phyloP scores from a whole-genome alignment of 228 moss, liverwort and hornwort genomes.

The Sphagnum magellanicum region DNA sequence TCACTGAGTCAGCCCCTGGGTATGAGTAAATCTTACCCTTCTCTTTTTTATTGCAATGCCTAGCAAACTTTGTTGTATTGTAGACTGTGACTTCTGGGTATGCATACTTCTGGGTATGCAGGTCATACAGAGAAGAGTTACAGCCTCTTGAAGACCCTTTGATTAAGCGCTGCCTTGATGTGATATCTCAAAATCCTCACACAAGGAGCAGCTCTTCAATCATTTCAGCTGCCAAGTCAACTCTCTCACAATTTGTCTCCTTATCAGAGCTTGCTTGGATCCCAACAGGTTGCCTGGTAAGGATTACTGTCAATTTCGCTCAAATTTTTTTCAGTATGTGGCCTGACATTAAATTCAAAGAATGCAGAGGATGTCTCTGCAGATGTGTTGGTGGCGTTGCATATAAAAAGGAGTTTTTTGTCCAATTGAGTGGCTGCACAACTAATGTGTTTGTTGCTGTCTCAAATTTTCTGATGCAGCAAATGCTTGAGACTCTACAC shows the following conservation, averaged over 20 bases:
- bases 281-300: conserved; percentile 90
- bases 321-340: background rate
- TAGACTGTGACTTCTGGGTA: background rate
- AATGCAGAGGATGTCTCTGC: too few relatives aligned
- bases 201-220: conserved; percentile 18
- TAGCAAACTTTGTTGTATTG: background rate
- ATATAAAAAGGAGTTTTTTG: background rate
- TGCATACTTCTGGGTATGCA: background rate
- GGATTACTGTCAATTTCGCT: background rate
- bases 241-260: conserved; percentile 51
- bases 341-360: background rate
- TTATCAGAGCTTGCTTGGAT: conserved; percentile 80
- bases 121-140: conserved; percentile 20
- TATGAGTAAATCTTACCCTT: conserved; percentile 7
- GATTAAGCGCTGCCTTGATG: conserved; percentile 65
- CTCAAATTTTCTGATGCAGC: conserved; percentile 24
- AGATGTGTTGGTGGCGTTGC: too few relatives aligned
- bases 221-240: conserved; percentile 48
- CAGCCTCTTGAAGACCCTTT: conserved; percentile 62
- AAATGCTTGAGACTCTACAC: conserved; percentile 83
- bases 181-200: conserved; percentile 27
- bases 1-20: conserved; percentile 48
- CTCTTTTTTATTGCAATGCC: background rate
- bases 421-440: background rate
- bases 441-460: too few relatives aligned